Conservation (phyloP, 305 asterid genomes). For the Fraxinus angustifolia region DNA sequence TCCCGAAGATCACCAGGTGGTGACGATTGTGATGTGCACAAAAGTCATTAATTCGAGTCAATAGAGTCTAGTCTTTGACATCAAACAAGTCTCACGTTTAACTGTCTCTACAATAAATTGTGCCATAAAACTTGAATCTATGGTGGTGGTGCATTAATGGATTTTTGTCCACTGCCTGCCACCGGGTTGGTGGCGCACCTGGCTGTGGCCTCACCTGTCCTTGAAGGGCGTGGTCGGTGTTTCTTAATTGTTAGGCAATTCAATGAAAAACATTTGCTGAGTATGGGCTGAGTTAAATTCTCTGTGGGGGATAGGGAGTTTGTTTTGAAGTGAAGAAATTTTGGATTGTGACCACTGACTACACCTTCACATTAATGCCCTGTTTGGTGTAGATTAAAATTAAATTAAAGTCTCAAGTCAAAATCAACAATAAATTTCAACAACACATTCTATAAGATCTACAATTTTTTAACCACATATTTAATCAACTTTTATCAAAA, state of each 20-base stretch:
- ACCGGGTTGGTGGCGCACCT: neutral
- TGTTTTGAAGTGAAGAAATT: neutral
- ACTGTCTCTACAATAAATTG: neutral
- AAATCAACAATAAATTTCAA: too few species aligned
- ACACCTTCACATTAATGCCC: slow-evolving; percentile 12
- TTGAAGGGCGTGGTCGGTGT: slow-evolving; percentile 5
- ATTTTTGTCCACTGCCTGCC: slow-evolving; percentile 7
- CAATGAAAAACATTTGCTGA: slow-evolving; percentile 11
- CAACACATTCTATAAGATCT: too few species aligned
- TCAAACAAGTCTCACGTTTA: neutral
- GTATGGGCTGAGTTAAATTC: slow-evolving; percentile 6
- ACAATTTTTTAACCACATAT: too few species aligned
- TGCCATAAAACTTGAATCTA: neutral
- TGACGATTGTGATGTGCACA: neutral
- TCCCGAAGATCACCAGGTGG: neutral
- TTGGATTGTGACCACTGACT: slow-evolving; percentile 20
- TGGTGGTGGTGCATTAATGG: slow-evolving; percentile 1
- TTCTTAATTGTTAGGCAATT: neutral
- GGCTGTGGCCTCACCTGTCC: slow-evolving; percentile 5
- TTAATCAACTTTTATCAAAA: too few species aligned
- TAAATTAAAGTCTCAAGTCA: too few species aligned
- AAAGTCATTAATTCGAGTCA: neutral
- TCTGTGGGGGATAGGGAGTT: neutral
- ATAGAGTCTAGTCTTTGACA: neutral
- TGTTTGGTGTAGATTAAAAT: too few species aligned